Percentiles rank a stretch among this genome's conserved stretches.
Evolutionary conservation across 225 moss, liverwort and hornwort species (phyloP).

Genomic region (Physcomitrellopsis africana): DNA sequence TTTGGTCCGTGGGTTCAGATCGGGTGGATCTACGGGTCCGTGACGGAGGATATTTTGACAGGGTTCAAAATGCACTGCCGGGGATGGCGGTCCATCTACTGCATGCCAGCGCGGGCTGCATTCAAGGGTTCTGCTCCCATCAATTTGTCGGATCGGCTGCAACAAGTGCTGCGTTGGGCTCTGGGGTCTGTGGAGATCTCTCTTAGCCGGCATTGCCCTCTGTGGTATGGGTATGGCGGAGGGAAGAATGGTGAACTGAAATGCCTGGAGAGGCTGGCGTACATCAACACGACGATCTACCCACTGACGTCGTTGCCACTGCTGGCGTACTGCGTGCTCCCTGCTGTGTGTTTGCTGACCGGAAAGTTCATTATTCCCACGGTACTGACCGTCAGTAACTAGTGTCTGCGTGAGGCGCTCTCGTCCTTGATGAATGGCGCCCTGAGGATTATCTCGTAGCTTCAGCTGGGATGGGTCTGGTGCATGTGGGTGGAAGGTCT

Average conservation of each 20-base stretch:
- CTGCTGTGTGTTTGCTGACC: slow-evolving; percentile 73
- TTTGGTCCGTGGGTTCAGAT: slow-evolving; percentile 43
- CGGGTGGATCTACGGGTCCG: slow-evolving; percentile 83
- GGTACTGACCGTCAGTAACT: slow-evolving; percentile 33
- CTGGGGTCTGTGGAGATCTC: slow-evolving; percentile 77
- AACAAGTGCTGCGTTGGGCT: slow-evolving; percentile 80
- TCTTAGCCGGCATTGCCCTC: slow-evolving; percentile 70
- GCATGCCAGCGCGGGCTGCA: slow-evolving; percentile 67
- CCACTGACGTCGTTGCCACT: slow-evolving; percentile 69
- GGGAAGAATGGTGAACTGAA: slow-evolving; percentile 57
- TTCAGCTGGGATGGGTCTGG: not conserved
- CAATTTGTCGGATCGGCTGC: slow-evolving; percentile 71
- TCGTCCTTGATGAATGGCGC: not conserved
- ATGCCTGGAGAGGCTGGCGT: slow-evolving; percentile 69
- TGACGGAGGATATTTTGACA: slow-evolving; percentile 79
- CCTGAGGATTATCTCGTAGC: not conserved
- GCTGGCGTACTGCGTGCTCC: slow-evolving; percentile 73
- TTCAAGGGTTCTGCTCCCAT: slow-evolving; percentile 82
- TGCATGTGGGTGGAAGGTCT: too few relatives aligned
- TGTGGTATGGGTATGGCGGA: slow-evolving; percentile 75
- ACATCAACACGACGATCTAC: slow-evolving; percentile 76
- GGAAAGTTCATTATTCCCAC: slow-evolving; percentile 76
- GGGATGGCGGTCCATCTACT: slow-evolving; percentile 79
- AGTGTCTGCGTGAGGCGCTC: not conserved
- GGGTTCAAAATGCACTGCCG: slow-evolving; percentile 83